These are phyloP conservation scores for Melocanna baccifera DNA, from an alignment of 176 grass and related monocot genomes.

Conservation along the genomic window DNA sequence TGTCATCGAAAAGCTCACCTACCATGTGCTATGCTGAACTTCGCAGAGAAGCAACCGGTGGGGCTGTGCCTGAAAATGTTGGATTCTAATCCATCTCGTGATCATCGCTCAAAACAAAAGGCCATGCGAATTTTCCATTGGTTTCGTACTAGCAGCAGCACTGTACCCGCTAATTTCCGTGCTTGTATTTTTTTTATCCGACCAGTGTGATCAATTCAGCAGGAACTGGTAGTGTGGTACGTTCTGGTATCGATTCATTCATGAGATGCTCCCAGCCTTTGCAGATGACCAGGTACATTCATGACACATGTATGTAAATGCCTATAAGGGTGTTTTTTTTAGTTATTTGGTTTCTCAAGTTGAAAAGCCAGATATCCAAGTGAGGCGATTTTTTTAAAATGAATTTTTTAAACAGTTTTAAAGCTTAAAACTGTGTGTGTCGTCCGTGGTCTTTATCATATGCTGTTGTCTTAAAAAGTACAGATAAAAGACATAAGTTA, in stretches of 20 bases:
- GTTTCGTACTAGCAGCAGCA: slow-evolving; percentile 3
- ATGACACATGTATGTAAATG: not conserved
- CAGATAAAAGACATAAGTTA: no score
- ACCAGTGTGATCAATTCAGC: slow-evolving; percentile 3
- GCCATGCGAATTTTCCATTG: not conserved
- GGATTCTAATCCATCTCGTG: slow-evolving; percentile 40
- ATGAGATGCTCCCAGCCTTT: slow-evolving; percentile 15
- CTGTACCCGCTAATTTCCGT: not conserved
- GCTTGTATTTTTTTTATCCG: not conserved
- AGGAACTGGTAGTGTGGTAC: not conserved
- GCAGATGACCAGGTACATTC: slow-evolving; percentile 11
- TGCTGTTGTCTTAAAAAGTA: no score
- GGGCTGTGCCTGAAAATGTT: slow-evolving; percentile 27
- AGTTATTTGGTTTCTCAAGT: not conserved
- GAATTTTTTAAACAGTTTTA: no score
- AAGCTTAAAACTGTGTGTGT: no score
- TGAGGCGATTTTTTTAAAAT: no score
- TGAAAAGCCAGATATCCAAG: no score
- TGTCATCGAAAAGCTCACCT: slow-evolving; percentile 42
- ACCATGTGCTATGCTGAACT: slow-evolving; percentile 57
- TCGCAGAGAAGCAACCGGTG: slow-evolving; percentile 46
- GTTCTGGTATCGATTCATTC: slow-evolving; percentile 17
- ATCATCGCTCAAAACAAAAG: slow-evolving; percentile 42
- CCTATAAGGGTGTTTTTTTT: not conserved
- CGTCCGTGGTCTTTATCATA: no score